Evolutionary conservation across 2,329 filamentous ascomycete species (phyloP), one percentile per base, ranked within the genome.

Genomic region (Colletotrichum costaricense): DNA sequence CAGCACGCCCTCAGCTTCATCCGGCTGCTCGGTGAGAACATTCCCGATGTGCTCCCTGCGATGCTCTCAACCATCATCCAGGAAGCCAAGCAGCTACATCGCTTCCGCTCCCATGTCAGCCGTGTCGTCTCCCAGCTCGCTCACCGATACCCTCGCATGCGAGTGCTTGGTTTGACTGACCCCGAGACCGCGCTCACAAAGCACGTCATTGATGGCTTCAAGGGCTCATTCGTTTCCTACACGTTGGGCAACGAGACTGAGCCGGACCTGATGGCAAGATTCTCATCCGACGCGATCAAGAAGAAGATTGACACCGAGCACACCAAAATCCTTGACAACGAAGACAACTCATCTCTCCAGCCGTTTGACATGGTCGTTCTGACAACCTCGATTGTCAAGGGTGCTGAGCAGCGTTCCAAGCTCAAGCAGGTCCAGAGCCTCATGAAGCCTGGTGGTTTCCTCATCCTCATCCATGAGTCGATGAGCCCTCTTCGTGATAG

Each of bases 131-230:
- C 52, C 6, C 75, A 76, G 57, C 38, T 77, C 3, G 67, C 72
- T 6, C 73, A 75, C 19, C 63, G 70, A 1, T 74, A 75, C 49
- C 76, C 76, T 5, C 64, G 70, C 26, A 74, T 77, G 75, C 67
- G 73, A 9, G 67, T 77, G 22, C 78, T 87, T 1, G 80, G 81
- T 1, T 70, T 86, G 1, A 80, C 81, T 0, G 81, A 82, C 7
- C 74, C 79, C 1, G 79, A 81, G 66, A 77, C 84, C 11, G 85
- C 85, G 19, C 73, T 86, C 38, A 78, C 78, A 0, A 76, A 78
- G 54, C 76, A 80, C 30, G 69, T 85, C 5, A 64, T 86, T 0
- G 85, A 83, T 11, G 86, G 86, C 1, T 86, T 84, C 4, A 86
- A 85, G 3, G 81, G 80, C 12, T 79, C 84, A 0, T 78, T 75